phyloP scores from a whole-genome alignment of 1,284 basidiomycete species.

The Ustilago sp. region DNA sequence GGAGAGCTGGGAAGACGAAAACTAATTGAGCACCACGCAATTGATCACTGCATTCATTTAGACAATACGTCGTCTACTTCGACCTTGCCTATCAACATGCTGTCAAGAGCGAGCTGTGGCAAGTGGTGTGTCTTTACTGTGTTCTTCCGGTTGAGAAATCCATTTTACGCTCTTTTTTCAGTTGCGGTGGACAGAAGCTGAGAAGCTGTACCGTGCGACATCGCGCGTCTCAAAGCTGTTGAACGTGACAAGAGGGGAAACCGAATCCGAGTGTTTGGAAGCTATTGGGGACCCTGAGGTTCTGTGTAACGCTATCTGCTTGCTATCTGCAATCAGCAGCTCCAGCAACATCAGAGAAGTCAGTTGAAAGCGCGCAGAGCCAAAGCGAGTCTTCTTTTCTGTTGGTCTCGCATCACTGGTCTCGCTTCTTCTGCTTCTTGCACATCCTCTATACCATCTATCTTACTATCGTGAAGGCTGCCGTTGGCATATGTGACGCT shows the following conservation, averaged over 20 bases:
- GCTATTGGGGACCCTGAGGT: slow-evolving; percentile 2
- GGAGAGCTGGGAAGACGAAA: slow-evolving; percentile 48
- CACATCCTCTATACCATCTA: not conserved
- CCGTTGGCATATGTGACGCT: not conserved
- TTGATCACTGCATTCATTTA: not conserved
- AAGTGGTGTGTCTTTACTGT: too few species aligned
- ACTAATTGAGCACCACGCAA: slow-evolving; percentile 4
- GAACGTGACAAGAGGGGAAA: not conserved
- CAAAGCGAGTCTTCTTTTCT: not conserved
- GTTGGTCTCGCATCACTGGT: not conserved
- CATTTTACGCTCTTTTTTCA: not conserved
- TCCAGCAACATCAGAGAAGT: not conserved
- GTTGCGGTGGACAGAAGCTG: not conserved
- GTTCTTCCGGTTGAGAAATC: too few species aligned
- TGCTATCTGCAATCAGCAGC: not conserved
- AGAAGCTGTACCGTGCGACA: slow-evolving; percentile 3
- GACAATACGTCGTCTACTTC: not conserved
- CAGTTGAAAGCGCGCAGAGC: slow-evolving; percentile 4
- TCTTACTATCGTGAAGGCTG: not conserved
- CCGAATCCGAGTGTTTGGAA: not conserved
- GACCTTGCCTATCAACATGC: too few species aligned
- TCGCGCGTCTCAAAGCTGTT: not conserved
- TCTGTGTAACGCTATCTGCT: too few species aligned
- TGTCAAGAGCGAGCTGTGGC: too few species aligned
- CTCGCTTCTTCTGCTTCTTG: not conserved